Percentiles rank a stretch among this genome's conserved stretches.
phyloP scores from a whole-genome alignment of 2,329 filamentous ascomycete genomes.

The Grosmannia clavigera region DNA sequence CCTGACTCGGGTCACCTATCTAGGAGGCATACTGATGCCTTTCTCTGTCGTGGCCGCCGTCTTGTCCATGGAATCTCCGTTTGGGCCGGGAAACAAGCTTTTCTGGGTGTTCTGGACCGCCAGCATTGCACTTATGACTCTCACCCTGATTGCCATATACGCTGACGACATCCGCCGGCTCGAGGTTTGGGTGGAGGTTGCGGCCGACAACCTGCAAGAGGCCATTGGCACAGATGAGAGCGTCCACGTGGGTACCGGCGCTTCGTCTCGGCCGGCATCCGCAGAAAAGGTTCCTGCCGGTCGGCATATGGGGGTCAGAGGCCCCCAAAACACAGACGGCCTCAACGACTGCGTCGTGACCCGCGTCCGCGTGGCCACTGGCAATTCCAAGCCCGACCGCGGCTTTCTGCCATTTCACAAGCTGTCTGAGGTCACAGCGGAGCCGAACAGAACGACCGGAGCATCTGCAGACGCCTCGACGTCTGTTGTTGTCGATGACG shows the following conservation, averaged over 20 bases:
- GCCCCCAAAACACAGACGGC: background rate
- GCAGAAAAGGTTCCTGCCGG: background rate
- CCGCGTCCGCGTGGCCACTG: background rate
- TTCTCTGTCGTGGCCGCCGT: constrained; percentile 34
- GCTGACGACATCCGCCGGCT: constrained; percentile 32
- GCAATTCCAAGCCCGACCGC: background rate
- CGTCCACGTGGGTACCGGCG: background rate
- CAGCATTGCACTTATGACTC: constrained; percentile 23
- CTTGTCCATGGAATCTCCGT: constrained; percentile 33
- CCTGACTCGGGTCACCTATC: constrained; percentile 35
- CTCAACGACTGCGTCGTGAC: background rate
- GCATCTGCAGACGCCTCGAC: background rate
- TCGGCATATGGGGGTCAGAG: background rate
- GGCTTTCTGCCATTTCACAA: background rate
- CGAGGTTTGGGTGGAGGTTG: constrained; percentile 30
- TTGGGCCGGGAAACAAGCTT: constrained; percentile 24
- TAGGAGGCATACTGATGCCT: constrained; percentile 36
- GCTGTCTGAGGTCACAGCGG: background rate
- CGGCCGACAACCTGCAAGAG: constrained; percentile 4
- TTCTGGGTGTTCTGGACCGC: constrained; percentile 40
- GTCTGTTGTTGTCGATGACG: background rate
- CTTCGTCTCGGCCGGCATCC: background rate
- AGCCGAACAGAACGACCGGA: background rate
- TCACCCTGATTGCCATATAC: constrained; percentile 32
- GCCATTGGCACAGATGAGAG: background rate